These are phyloP conservation scores for Wilcoxina mikolae DNA, from an alignment of 495 filamentous ascomycete genomes.

Conservation along the genomic window DNA sequence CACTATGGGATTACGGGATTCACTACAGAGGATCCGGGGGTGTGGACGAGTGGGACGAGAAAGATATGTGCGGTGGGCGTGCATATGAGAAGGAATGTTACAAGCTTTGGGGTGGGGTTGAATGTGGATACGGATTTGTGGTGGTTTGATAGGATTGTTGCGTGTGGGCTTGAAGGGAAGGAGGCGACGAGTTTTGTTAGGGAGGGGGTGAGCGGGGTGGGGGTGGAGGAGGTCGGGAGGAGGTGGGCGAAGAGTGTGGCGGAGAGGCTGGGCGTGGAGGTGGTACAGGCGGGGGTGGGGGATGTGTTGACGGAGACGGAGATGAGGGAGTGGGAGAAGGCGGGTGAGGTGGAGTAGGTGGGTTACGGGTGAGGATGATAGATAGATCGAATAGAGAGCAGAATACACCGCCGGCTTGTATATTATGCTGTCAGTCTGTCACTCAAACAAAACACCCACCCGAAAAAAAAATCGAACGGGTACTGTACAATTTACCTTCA, in stretches of 20 bases:
- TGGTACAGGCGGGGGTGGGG: neutral
- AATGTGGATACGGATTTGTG: constrained; percentile 56
- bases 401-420: no score
- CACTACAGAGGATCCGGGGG: constrained; percentile 65
- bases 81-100: constrained; percentile 69
- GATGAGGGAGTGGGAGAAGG: neutral
- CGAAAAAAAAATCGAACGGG: no score
- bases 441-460: no score
- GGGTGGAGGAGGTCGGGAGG: constrained; percentile 18
- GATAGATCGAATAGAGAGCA: no score
- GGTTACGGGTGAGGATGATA: no score
- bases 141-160: constrained; percentile 67
- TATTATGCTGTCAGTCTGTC: no score
- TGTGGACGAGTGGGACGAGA: constrained; percentile 48
- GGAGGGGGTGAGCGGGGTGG: constrained; percentile 17
- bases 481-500: no score
- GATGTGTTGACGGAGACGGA: neutral
- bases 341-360: neutral
- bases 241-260: constrained; percentile 19
- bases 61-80: constrained; percentile 89
- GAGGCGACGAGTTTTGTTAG: constrained; percentile 50
- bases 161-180: constrained; percentile 72
- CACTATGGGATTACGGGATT: constrained; percentile 42
- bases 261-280: constrained; percentile 11
- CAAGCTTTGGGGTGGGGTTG: constrained; percentile 71